Conservation (phyloP, 345 rosid species). For the Zanthoxylum bungeanum region DNA sequence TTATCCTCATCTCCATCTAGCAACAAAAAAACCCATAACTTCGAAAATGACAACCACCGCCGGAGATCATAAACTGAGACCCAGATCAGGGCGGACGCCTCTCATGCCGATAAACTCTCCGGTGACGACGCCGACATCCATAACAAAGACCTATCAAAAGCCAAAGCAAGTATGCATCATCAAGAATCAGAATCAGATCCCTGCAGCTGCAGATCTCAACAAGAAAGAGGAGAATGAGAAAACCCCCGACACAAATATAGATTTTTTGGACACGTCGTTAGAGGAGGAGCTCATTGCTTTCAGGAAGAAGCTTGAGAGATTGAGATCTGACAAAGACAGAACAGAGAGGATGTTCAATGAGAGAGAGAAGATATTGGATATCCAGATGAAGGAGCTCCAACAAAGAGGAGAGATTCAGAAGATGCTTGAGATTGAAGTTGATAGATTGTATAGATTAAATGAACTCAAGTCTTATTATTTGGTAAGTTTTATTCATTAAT, state of each 20-base stretch:
- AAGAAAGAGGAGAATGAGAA: conserved; percentile 58
- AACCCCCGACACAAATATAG: neutral
- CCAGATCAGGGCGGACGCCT: conserved; percentile 54
- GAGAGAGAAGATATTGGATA: conserved; percentile 39
- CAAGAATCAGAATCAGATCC: conserved; percentile 17
- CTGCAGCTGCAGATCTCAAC: conserved; percentile 21
- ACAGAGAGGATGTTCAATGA: conserved; percentile 58
- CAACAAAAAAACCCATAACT: neutral
- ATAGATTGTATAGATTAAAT: conserved; percentile 74
- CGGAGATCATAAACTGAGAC: conserved; percentile 29
- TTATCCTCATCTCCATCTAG: neutral
- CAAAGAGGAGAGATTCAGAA: conserved; percentile 62
- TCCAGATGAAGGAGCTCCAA: conserved; percentile 46
- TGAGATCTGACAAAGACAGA: conserved; percentile 54
- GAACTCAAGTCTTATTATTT: conserved; percentile 60
- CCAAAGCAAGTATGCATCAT: conserved; percentile 15
- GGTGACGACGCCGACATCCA: neutral
- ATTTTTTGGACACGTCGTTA: conserved; percentile 50
- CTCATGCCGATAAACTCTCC: conserved; percentile 60
- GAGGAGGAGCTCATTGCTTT: conserved; percentile 80
- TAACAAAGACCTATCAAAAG: neutral
- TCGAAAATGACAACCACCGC: conserved; percentile 21
- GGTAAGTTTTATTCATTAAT: conserved; percentile 31
- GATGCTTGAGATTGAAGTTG: conserved; percentile 73
- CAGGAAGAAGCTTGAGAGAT: conserved; percentile 72